Evolutionary conservation across 345 rosid species (phyloP).

Genomic region (Cochlearia excelsa): DNA sequence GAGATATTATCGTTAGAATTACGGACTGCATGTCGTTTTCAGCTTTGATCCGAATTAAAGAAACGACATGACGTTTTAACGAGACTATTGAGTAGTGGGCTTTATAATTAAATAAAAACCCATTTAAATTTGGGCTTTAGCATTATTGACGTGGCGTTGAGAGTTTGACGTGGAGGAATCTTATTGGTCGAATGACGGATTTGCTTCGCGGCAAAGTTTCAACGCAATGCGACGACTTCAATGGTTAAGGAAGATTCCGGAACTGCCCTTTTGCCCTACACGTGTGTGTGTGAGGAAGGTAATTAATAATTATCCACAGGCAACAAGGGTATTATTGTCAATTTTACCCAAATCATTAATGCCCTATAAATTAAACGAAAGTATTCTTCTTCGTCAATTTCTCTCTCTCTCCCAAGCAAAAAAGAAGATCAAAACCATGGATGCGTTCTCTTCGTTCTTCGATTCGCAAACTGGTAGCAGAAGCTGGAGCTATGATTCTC

Average conservation of each 20-base stretch:
- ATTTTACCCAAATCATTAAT: neutral
- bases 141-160: no score
- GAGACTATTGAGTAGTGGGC: neutral
- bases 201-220: neutral
- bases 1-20: slow-evolving; percentile 25
- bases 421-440: slow-evolving; percentile 39
- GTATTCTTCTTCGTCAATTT: neutral
- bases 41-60: neutral
- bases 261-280: slow-evolving; percentile 18
- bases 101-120: neutral
- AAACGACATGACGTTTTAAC: slow-evolving; percentile 31
- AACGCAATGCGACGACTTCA: neutral
- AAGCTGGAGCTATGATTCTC: slow-evolving; percentile 66
- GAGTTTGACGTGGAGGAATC: neutral
- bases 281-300: neutral
- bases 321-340: slow-evolving; percentile 6
- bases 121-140: neutral
- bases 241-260: slow-evolving; percentile 23
- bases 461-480: slow-evolving; percentile 54
- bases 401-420: neutral
- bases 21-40: slow-evolving; percentile 24
- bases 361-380: neutral
- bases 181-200: neutral
- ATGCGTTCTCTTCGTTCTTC: slow-evolving; percentile 76
- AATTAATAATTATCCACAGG: neutral